Evolutionary conservation across 108 stramenopile genomes (phyloP).

Genomic region (Skeletonema costatum): DNA sequence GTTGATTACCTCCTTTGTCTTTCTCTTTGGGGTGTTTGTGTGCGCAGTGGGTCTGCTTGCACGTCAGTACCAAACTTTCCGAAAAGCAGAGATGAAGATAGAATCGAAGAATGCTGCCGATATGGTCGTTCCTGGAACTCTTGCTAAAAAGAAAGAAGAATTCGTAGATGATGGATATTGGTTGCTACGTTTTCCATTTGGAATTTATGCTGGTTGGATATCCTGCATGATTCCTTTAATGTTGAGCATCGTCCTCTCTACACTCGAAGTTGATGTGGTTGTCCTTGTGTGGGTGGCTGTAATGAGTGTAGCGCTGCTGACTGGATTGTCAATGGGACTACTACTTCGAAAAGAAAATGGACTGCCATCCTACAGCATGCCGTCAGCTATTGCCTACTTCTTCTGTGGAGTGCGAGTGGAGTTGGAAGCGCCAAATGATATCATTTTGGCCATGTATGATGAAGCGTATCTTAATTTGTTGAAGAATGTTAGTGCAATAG

Average conservation of each 20-base stretch:
- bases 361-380: constrained; percentile 27
- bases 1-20: constrained; percentile 19
- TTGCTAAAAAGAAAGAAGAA: background rate
- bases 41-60: constrained; percentile 11
- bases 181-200: constrained; percentile 45
- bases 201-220: constrained; percentile 43
- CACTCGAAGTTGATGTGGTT: background rate
- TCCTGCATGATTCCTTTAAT: constrained; percentile 29
- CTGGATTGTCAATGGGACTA: constrained; percentile 39
- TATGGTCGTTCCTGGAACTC: background rate
- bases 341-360: constrained; percentile 31
- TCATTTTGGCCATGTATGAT: constrained; percentile 13
- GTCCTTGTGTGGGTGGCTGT: constrained; percentile 29
- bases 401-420: constrained; percentile 27
- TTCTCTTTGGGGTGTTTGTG: constrained; percentile 14
- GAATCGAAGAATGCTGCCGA: background rate
- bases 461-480: constrained; percentile 31
- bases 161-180: constrained; percentile 25
- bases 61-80: constrained; percentile 16
- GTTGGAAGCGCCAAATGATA: constrained; percentile 18
- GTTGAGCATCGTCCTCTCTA: constrained; percentile 28
- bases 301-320: constrained; percentile 23
- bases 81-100: constrained; percentile 1
- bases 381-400: constrained; percentile 30
- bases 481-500: constrained; percentile 35